Percentiles rank a stretch among this genome's conserved stretches.
These are phyloP conservation scores for Allium cepa DNA, from an alignment of 106 monocot species.

Conservation along the genomic window DNA sequence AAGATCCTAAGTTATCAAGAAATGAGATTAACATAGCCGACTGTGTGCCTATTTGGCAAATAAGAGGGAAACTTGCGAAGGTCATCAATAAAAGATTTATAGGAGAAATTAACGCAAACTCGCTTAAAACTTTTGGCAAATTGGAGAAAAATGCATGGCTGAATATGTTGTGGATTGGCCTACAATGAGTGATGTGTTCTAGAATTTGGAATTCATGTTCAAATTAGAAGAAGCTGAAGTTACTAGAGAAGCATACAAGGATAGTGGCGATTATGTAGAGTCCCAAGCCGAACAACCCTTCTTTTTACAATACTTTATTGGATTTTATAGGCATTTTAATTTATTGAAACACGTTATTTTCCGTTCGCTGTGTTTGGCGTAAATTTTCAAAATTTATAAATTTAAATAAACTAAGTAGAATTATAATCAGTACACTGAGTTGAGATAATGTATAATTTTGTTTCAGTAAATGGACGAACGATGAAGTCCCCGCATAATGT, in stretches of 20 bases:
- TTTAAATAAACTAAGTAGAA: too few species aligned
- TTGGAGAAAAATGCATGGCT: constrained; percentile 55
- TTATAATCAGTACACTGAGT: too few species aligned
- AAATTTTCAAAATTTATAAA: too few species aligned
- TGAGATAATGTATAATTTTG: too few species aligned
- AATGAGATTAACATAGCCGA: constrained; percentile 72
- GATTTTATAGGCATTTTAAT: too few species aligned
- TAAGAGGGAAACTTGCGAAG: constrained; percentile 35
- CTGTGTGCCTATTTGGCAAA: constrained; percentile 37
- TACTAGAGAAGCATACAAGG: constrained; percentile 40
- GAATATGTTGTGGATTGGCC: constrained; percentile 62
- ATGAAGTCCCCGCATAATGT: too few species aligned
- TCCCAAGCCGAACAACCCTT: constrained; percentile 1
- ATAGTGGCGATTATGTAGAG: constrained; percentile 23
- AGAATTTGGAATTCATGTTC: constrained; percentile 74
- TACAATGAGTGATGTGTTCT: constrained; percentile 59
- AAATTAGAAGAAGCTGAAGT: constrained; percentile 48
- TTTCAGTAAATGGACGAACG: too few species aligned
- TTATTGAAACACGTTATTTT: too few species aligned
- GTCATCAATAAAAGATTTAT: constrained; percentile 46
- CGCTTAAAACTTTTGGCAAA: constrained; percentile 66
- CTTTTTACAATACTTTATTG: too few species aligned
- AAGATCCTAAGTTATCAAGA: constrained; percentile 16
- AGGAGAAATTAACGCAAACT: constrained; percentile 35
- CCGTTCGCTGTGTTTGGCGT: too few species aligned